phyloP scores from a whole-genome alignment of 352 stramenopile genomes.

The Pythium dissimile region DNA sequence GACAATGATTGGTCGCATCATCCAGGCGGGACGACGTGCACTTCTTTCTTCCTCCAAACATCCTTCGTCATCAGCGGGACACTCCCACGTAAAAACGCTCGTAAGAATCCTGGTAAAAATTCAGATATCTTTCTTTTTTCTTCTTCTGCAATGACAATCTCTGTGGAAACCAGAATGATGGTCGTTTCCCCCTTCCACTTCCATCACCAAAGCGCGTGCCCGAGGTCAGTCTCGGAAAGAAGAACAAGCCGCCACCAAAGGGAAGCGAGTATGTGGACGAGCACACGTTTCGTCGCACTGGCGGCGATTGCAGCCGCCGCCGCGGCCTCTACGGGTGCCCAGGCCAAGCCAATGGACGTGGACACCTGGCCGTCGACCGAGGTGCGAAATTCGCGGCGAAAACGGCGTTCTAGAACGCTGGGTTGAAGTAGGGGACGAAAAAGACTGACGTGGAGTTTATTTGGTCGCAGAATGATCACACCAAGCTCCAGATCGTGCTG shows the following conservation, averaged over 20 bases:
- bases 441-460: background rate
- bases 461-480: constrained; percentile 69
- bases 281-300: constrained; percentile 11
- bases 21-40: constrained; percentile 9
- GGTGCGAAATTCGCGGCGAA: constrained; percentile 28
- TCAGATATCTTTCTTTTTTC: constrained; percentile 23
- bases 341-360: constrained; percentile 62
- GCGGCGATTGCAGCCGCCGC: constrained; percentile 22
- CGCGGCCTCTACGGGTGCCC: constrained; percentile 12
- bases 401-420: background rate
- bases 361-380: constrained; percentile 81
- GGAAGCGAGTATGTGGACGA: constrained; percentile 20
- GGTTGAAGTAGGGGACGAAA: constrained; percentile 21
- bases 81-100: constrained; percentile 3
- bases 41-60: background rate
- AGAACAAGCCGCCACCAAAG: background rate
- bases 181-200: constrained; percentile 12
- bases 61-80: constrained; percentile 3
- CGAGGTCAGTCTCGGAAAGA: constrained; percentile 3
- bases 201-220: constrained; percentile 4
- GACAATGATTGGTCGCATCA: too few relatives aligned
- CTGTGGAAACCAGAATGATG: constrained; percentile 9
- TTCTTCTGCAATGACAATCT: constrained; percentile 14
- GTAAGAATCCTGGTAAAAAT: constrained; percentile 22
- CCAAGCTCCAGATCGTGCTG: constrained; percentile 87